A percentile compares a stretch with the other conserved stretches of the same genome.
These are phyloP conservation scores for Termitomyces eurrhizus DNA, from an alignment of 768 basidiomycete genomes.

Conservation along the genomic window DNA sequence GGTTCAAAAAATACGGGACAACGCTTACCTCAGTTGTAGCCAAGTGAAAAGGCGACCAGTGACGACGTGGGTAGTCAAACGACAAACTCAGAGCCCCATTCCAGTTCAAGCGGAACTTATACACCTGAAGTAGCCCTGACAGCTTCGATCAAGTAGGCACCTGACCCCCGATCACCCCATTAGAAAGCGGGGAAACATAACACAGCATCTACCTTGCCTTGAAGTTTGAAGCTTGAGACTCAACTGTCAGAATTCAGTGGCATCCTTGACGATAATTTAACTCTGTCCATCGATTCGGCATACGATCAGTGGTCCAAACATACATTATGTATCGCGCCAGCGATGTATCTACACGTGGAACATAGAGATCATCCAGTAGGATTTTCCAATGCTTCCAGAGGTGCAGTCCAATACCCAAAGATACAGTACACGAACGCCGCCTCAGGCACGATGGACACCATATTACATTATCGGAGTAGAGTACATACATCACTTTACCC, in stretches of 20 bases:
- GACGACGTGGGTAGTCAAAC: constrained; percentile 28
- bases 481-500: too few species aligned
- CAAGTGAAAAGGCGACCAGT: constrained; percentile 7
- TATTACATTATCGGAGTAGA: too few species aligned
- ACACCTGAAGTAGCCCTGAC: constrained; percentile 47
- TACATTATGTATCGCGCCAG: too few species aligned
- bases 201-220: not conserved
- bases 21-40: constrained; percentile 8
- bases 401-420: too few species aligned
- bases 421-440: too few species aligned
- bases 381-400: not conserved
- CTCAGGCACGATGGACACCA: too few species aligned
- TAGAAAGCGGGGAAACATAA: constrained; percentile 7
- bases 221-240: not conserved
- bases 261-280: not conserved
- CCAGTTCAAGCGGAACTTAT: constrained; percentile 59
- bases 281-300: not conserved
- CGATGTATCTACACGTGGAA: not conserved
- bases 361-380: not conserved
- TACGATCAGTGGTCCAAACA: not conserved
- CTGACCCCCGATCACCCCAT: constrained; percentile 35
- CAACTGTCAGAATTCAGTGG: not conserved
- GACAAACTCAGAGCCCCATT: constrained; percentile 38
- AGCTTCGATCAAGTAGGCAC: constrained; percentile 41
- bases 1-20: not conserved